Base-by-base conservation (phyloP, 257 asterid species). In the Gardenia jasminoides region DNA sequence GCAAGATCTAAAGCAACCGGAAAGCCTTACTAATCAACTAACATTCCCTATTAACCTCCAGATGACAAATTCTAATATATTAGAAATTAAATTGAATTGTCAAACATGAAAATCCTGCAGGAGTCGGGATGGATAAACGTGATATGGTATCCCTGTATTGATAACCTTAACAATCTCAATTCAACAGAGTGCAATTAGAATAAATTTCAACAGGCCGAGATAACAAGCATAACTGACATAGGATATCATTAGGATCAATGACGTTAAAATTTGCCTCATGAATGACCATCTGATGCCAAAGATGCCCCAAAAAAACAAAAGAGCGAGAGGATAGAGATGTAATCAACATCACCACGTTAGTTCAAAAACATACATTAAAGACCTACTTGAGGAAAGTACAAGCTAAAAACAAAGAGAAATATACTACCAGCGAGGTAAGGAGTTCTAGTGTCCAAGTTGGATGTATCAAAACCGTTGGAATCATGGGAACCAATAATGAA, bases 371-470 rank as follows among this genome's bases (percentile, higher is more conserved):
- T 30, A 58, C 41, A 24, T 41, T 33, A 19, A 39, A 48, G 78
- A 79, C 81, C 91, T 87, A 93, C 85, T 93, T 95, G 80, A 95
- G 97, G 76, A 93, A 95, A 80, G 97, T 95, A 85, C 98, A 95
- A 31, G 88, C 91, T 69, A 93, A 67, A 84, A 95, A 95, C 89
- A 95, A 71, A 84, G 86, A 92, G 61, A 90, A 81, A 54, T 88
- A 93, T 11, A 87, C 95, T 48, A 93, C 96, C 81, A 95, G 84
- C 48, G 99, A 95, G 15, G 97, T 93, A 26, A 93, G 89, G 78
- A 95, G 97, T 88, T 95, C 99, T 66, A 92, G 91, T 22, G 91
- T 92, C 97, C 97, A 95, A 9, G 94, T 88, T 70, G 96, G 92
- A 81, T 88, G 97, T 88, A 95, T 80, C 83, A 92, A 85, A 88